Evolutionary conservation across 768 basidiomycete species (phyloP).

Genomic region (Lentinus tigrinus): DNA sequence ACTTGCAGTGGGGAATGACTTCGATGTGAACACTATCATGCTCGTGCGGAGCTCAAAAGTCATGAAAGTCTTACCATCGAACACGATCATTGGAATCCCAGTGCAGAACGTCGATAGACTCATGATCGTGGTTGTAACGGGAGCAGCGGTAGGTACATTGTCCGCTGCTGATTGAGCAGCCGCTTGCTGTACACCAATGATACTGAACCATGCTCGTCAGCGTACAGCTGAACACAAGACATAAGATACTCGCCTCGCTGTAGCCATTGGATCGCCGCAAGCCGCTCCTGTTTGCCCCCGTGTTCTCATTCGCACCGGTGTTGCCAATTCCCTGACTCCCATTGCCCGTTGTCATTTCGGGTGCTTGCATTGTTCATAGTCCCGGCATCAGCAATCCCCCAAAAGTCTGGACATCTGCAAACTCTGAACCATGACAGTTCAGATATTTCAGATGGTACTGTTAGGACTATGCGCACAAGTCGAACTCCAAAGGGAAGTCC

Average conservation of each 20-base stretch:
- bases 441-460: no score
- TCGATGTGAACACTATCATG: not conserved
- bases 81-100: not conserved
- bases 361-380: no score
- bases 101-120: slow-evolving; percentile 2
- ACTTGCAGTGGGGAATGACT: not conserved
- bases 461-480: no score
- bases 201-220: not conserved
- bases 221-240: no score
- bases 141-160: not conserved
- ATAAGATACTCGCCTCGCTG: no score
- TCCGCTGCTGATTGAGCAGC: slow-evolving; percentile 3
- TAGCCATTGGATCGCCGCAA: not conserved
- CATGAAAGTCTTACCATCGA: not conserved
- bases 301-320: not conserved
- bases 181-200: not conserved
- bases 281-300: not conserved
- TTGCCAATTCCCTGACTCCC: not conserved
- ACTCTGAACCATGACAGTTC: no score
- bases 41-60: slow-evolving; percentile 8
- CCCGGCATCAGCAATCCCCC: no score
- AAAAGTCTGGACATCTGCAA: no score
- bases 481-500: no score
- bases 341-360: not conserved
- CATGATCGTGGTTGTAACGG: slow-evolving; percentile 2